Evolutionary conservation across 1,284 basidiomycete genomes (phyloP).

Genomic region (Apiotrichum laibachii): DNA sequence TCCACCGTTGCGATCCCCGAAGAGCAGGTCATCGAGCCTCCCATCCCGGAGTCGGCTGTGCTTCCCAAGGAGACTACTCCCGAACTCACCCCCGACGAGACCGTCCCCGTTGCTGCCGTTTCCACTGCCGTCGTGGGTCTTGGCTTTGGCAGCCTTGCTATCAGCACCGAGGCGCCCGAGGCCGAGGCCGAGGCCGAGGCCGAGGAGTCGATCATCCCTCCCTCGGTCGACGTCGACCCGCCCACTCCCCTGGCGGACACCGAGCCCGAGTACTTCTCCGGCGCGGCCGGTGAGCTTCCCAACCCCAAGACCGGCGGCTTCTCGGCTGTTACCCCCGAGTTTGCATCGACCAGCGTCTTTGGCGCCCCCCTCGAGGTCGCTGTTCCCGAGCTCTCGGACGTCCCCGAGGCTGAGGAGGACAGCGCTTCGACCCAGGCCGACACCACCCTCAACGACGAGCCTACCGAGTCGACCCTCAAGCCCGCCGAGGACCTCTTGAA

Average conservation of each 20-base stretch:
- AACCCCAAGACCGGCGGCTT: not conserved
- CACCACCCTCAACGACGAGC: not conserved
- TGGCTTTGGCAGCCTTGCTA: not conserved
- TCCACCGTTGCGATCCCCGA: not conserved
- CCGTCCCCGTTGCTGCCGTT: not conserved
- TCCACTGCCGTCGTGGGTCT: not conserved
- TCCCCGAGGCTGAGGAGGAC: not conserved
- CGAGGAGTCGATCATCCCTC: not conserved
- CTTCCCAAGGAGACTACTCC: not conserved
- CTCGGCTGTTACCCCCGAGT: conserved; percentile 7
- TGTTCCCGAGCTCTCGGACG: not conserved
- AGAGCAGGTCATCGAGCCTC: not conserved
- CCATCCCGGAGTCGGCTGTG: conserved; percentile 2
- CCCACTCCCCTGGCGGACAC: not conserved
- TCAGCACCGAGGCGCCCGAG: not conserved
- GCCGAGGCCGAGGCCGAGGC: not conserved
- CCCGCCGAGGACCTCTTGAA: not conserved
- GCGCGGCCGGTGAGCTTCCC: not conserved
- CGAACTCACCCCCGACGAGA: not conserved
- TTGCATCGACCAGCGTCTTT: not conserved
- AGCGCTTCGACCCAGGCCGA: not conserved
- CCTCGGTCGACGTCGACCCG: not conserved
- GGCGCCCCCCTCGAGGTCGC: not conserved
- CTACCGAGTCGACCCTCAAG: not conserved
- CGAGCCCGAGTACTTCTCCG: not conserved